Conservation (phyloP, 345 rosid genomes). For the Dipteronia dyeriana region DNA sequence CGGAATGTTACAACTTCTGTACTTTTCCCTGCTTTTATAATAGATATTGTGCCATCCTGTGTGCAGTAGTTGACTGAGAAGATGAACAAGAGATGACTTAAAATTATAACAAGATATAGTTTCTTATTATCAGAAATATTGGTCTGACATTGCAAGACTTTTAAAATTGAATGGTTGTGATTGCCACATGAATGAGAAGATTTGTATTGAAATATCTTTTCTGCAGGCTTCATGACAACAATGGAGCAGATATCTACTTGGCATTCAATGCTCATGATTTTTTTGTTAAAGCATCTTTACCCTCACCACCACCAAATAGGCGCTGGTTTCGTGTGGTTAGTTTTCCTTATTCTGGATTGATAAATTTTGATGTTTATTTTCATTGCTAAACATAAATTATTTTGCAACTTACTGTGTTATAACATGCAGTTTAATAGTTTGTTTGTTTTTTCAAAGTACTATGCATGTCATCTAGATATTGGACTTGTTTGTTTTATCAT, state of each 20-base stretch:
- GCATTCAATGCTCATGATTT: constrained; percentile 84
- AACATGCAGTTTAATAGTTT: background rate
- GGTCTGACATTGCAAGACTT: background rate
- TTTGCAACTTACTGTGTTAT: background rate
- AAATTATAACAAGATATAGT: background rate
- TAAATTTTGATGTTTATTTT: constrained; percentile 4
- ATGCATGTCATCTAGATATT: background rate
- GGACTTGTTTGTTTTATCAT: background rate
- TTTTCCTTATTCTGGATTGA: constrained; percentile 12
- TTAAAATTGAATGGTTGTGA: background rate
- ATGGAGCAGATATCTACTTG: constrained; percentile 59
- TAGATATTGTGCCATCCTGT: background rate
- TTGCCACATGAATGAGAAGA: background rate
- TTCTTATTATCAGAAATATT: background rate
- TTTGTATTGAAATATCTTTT: constrained; percentile 8
- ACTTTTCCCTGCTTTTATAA: background rate
- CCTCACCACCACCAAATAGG: constrained; percentile 56
- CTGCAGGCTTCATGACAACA: constrained; percentile 69
- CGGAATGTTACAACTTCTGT: background rate
- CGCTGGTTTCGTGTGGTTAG: constrained; percentile 90
- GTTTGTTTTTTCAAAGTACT: background rate
- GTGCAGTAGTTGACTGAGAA: background rate
- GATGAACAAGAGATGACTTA: background rate
- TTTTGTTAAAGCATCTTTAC: constrained; percentile 62
- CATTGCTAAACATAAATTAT: background rate